Evolutionary conservation across 768 basidiomycete species (phyloP).

Genomic region (Pholiota molesta): DNA sequence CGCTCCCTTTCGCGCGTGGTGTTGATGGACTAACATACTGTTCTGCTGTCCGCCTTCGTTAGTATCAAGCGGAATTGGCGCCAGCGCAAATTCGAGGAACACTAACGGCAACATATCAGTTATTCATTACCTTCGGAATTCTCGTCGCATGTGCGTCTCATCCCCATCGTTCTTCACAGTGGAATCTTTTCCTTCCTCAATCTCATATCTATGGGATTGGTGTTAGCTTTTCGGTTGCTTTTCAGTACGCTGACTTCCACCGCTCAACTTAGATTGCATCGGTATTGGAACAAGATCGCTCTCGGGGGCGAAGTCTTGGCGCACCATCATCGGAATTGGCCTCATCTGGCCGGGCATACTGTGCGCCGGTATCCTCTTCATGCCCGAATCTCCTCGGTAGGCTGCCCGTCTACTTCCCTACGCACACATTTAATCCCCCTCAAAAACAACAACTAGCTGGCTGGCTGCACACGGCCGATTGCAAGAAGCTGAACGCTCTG

Average conservation of each 20-base stretch:
- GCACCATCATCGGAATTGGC: slow-evolving; percentile 61
- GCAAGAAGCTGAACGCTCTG: slow-evolving; percentile 51
- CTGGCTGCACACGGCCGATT: slow-evolving; percentile 49
- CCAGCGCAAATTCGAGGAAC: slow-evolving; percentile 74
- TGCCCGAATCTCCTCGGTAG: slow-evolving; percentile 67
- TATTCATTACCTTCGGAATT: slow-evolving; percentile 74
- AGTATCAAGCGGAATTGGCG: slow-evolving; percentile 75
- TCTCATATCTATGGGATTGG: too few relatives aligned
- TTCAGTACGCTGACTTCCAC: not conserved
- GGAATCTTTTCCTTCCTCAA: not conserved
- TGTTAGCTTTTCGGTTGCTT: too few relatives aligned
- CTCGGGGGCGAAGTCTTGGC: slow-evolving; percentile 56
- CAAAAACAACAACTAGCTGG: slow-evolving; percentile 41
- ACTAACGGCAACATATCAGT: slow-evolving; percentile 61
- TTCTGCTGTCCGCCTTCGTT: slow-evolving; percentile 1
- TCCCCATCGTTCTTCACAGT: not conserved
- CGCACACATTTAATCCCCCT: slow-evolving; percentile 5
- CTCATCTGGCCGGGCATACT: slow-evolving; percentile 67
- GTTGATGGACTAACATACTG: slow-evolving; percentile 1
- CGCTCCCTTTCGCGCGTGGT: not conserved
- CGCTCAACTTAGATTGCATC: slow-evolving; percentile 51
- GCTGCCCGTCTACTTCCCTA: slow-evolving; percentile 9
- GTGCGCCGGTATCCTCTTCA: slow-evolving; percentile 64
- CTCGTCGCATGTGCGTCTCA: slow-evolving; percentile 58
- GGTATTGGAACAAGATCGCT: slow-evolving; percentile 66